Percentiles rank a stretch among this genome's conserved stretches.
Evolutionary conservation across 2,329 filamentous ascomycete genomes (phyloP).

Genomic region (Fusarium dimerum): DNA sequence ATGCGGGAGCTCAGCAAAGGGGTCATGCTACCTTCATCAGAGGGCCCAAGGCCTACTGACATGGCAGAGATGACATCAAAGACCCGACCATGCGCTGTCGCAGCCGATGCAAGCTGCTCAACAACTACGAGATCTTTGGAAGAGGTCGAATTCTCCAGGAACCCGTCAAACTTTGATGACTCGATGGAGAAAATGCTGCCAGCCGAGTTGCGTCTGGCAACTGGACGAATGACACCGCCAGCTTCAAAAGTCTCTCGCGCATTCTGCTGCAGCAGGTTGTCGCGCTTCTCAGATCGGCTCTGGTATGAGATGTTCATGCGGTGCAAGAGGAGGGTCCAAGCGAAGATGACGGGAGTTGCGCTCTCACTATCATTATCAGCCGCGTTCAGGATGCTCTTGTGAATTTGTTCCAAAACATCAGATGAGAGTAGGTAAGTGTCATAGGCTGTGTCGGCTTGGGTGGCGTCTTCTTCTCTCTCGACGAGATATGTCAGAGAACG

Average conservation of each 20-base stretch:
- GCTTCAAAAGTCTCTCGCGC: constrained; percentile 59
- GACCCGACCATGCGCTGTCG: constrained; percentile 51
- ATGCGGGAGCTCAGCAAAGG: constrained; percentile 62
- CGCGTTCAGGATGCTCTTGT: constrained; percentile 66
- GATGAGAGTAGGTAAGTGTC: constrained; percentile 69
- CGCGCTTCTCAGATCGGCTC: constrained; percentile 60
- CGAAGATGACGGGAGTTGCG: constrained; percentile 73
- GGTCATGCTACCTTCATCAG: constrained; percentile 49
- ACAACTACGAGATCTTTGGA: constrained; percentile 54
- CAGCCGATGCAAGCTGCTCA: constrained; percentile 50
- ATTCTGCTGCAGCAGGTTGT: constrained; percentile 58
- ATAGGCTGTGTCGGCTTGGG: constrained; percentile 39
- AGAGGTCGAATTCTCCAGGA: constrained; percentile 51
- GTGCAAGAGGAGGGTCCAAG: constrained; percentile 78
- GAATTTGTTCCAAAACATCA: constrained; percentile 70
- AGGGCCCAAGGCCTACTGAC: constrained; percentile 48
- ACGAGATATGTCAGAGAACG: constrained; percentile 50
- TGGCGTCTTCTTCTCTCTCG: constrained; percentile 40
- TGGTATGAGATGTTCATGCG: constrained; percentile 66
- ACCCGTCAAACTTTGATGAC: constrained; percentile 59
- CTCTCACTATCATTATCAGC: constrained; percentile 57
- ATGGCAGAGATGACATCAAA: constrained; percentile 57
- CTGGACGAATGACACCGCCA: constrained; percentile 41
- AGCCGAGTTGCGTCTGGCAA: constrained; percentile 57
- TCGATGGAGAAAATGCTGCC: constrained; percentile 65